A percentile compares a stretch with the other conserved stretches of the same genome.
phyloP scores from a whole-genome alignment of 176 grass and related monocot genomes.

The Bothriochloa decipiens region DNA sequence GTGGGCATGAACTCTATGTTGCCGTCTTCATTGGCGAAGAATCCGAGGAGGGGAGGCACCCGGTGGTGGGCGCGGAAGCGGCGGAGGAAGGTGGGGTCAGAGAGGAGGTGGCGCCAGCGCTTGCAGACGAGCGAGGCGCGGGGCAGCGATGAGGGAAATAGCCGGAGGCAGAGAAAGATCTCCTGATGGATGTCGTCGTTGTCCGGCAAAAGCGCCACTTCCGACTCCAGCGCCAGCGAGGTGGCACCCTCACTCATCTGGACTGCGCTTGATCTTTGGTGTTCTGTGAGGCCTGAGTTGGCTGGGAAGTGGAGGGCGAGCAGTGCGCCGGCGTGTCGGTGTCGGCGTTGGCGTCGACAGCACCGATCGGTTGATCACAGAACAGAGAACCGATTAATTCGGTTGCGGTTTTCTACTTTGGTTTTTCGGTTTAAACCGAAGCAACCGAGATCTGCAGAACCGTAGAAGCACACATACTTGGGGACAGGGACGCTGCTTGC shows the following conservation, averaged over 20 bases:
- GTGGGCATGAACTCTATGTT: not conserved
- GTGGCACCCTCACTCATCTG: not conserved
- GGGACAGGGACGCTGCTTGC: no score
- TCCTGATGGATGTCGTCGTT: conserved; percentile 8
- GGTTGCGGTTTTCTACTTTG: no score
- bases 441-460: no score
- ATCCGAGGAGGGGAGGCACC: conserved; percentile 17
- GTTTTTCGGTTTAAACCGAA: no score
- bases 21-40: conserved; percentile 3
- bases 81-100: conserved; percentile 14
- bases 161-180: not conserved
- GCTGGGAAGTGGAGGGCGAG: not conserved
- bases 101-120: not conserved
- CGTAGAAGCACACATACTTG: no score
- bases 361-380: no score
- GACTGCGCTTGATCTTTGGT: not conserved
- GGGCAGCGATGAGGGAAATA: not conserved
- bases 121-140: not conserved
- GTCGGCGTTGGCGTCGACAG: not conserved
- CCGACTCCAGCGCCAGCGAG: not conserved
- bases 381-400: no score
- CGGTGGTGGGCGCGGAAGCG: conserved; percentile 30
- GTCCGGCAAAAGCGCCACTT: not conserved
- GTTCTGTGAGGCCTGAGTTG: not conserved
- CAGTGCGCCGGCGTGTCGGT: not conserved